Evolutionary conservation across 805 yeast species (phyloP), one percentile per base, ranked within the genome.

Genomic region (Suhomyces vadensis): DNA sequence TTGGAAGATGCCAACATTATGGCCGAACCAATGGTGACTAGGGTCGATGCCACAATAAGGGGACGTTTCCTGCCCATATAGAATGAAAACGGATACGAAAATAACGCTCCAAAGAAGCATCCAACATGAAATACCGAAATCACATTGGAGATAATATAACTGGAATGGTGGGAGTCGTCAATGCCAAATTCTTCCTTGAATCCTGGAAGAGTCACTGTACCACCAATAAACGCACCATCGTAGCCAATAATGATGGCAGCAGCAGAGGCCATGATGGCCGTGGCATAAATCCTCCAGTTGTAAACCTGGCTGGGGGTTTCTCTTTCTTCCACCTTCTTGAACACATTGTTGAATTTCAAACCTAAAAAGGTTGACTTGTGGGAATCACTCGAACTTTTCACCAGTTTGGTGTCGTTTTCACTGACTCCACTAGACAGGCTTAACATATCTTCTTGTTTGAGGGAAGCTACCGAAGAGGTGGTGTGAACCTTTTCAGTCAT

Each of bases 201-300:
- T 3, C 67, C 57, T 11, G 52, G 52, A 20, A 68, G 53, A 3
- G 68, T 65, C 22, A 67, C 69, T 3, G 72, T 65, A 6, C 73
- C 73, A 6, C 74, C 74, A 36, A 69, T 69, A 39, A 65, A 68
- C 3, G 71, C 73, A 5, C 71, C 67, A 43, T 69, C 74, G 43
- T 69, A 69, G 6, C 74, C 74, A 38, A 68, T 66, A 39, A 69
- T 65, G 41, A 68, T 64, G 27, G 73, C 71, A 3, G 72, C 73
- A 7, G 68, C 63, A 6, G 69, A 61, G 2, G 72, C 68, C 52
- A 64, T 58, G 26, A 67, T 42, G 4, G 72, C 69, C 10, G 73
- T 68, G 31, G 57, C 54, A 48, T 66, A 66, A 26, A 64, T 53
- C 39, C 65, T 48, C 51, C 50, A 55, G 51, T 69, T 68, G 52